A percentile compares a stretch with the other conserved stretches of the same genome.
Evolutionary conservation across 805 yeast genomes (phyloP).

Genomic region (Starmera pachycereana): DNA sequence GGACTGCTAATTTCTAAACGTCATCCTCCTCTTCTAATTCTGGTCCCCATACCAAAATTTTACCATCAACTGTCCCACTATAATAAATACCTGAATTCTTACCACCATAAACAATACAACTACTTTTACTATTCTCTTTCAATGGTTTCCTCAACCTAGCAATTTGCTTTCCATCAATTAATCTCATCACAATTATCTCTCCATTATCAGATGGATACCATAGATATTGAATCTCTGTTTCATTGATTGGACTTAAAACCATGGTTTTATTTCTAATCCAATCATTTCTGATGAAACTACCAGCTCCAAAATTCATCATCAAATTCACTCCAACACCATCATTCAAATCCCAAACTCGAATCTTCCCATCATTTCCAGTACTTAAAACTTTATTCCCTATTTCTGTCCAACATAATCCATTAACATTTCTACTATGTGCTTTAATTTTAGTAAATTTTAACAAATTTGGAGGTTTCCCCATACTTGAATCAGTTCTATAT

Average conservation of each 20-base stretch:
- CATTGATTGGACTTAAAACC: slow-evolving; percentile 30
- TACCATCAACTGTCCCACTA: slow-evolving; percentile 62
- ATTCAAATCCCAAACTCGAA: slow-evolving; percentile 66
- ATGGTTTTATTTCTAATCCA: slow-evolving; percentile 20
- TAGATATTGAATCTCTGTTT: slow-evolving; percentile 45
- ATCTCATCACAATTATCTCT: slow-evolving; percentile 49
- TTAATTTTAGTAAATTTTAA: slow-evolving; percentile 21
- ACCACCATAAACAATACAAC: slow-evolving; percentile 42
- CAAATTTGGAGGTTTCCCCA: slow-evolving; percentile 10
- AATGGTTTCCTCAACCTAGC: slow-evolving; percentile 41
- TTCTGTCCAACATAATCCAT: slow-evolving; percentile 69
- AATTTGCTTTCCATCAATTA: slow-evolving; percentile 53
- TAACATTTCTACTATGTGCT: slow-evolving; percentile 73
- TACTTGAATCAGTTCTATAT: slow-evolving; percentile 28
- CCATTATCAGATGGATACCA: slow-evolving; percentile 72
- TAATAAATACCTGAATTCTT: slow-evolving; percentile 34
- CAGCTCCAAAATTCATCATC: slow-evolving; percentile 66
- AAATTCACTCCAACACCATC: slow-evolving; percentile 44
- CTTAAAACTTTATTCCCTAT: slow-evolving; percentile 53
- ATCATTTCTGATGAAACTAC: slow-evolving; percentile 46
- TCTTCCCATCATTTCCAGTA: slow-evolving; percentile 72
- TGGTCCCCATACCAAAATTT: slow-evolving; percentile 48
- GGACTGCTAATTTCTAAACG: background rate
- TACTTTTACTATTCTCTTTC: slow-evolving; percentile 31
- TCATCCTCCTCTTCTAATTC: slow-evolving; percentile 11